These are phyloP conservation scores for Vanderwaltozyma tropicalis DNA, from an alignment of 805 yeast genomes.

Conservation along the genomic window DNA sequence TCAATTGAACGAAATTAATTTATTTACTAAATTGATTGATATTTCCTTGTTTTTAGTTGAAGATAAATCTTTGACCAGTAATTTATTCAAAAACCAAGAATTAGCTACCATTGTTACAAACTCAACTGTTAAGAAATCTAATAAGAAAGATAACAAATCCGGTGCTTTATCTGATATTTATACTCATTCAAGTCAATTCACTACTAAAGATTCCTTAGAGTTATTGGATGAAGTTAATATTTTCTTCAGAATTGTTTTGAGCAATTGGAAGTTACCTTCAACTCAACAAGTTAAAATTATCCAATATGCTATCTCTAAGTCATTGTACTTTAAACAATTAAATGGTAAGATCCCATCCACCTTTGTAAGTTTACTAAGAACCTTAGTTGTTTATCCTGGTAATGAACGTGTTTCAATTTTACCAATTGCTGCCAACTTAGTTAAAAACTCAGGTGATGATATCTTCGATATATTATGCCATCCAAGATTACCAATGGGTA, in stretches of 20 bases:
- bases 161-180: constrained; percentile 56
- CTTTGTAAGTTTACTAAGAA: constrained; percentile 35
- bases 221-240: constrained; percentile 26
- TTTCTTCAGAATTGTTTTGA: constrained; percentile 42
- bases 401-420: constrained; percentile 49
- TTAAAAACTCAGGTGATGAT: constrained; percentile 37
- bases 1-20: constrained; percentile 39
- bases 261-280: constrained; percentile 44
- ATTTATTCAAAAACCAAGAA: constrained; percentile 10
- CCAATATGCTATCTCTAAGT: constrained; percentile 33
- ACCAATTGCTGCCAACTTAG: constrained; percentile 53
- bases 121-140: constrained; percentile 24
- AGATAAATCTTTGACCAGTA: constrained; percentile 25
- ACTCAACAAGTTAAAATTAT: constrained; percentile 53
- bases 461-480: constrained; percentile 52
- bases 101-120: constrained; percentile 9
- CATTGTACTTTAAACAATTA: constrained; percentile 25
- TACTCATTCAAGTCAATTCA: constrained; percentile 53
- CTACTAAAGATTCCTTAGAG: constrained; percentile 30
- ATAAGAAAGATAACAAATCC: constrained; percentile 35
- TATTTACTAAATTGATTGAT: constrained; percentile 48
- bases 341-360: constrained; percentile 21
- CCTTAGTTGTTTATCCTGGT: constrained; percentile 62
- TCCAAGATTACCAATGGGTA: constrained; percentile 59
- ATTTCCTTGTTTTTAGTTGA: constrained; percentile 37